These are phyloP conservation scores for Podosphaera leucotricha DNA, from an alignment of 2,329 filamentous ascomycete genomes.

Conservation along the genomic window DNA sequence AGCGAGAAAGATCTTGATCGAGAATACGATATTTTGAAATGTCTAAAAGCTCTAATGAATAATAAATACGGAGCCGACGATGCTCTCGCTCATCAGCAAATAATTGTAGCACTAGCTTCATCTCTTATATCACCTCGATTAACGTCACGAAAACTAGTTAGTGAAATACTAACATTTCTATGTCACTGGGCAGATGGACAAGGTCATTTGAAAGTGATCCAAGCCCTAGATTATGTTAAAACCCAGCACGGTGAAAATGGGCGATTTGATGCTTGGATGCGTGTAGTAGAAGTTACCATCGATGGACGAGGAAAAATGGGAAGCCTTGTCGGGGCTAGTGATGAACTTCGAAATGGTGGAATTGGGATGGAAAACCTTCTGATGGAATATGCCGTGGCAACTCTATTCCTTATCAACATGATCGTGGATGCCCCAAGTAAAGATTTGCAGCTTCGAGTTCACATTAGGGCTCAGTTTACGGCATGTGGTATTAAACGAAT, in stretches of 20 bases:
- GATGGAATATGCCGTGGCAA: slow-evolving; percentile 96
- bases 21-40: slow-evolving; percentile 93
- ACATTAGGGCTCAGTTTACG: slow-evolving; percentile 88
- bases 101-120: slow-evolving; percentile 66
- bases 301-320: slow-evolving; percentile 98
- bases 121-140: slow-evolving; percentile 74
- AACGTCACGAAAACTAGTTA: slow-evolving; percentile 81
- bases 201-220: slow-evolving; percentile 80
- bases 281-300: slow-evolving; percentile 86
- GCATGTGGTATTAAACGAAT: slow-evolving; percentile 89
- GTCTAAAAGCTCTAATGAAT: slow-evolving; percentile 93
- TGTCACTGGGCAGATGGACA: slow-evolving; percentile 82
- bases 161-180: slow-evolving; percentile 85
- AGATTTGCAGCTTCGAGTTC: slow-evolving; percentile 75
- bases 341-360: slow-evolving; percentile 84
- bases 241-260: slow-evolving; percentile 73
- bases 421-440: slow-evolving; percentile 74
- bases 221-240: slow-evolving; percentile 83
- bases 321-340: slow-evolving; percentile 84
- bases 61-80: slow-evolving; percentile 98
- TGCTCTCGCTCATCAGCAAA: slow-evolving; percentile 70
- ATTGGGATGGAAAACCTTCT: slow-evolving; percentile 97
- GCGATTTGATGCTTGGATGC: slow-evolving; percentile 96
- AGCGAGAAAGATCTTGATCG: slow-evolving; percentile 46
- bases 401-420: slow-evolving; percentile 89